phyloP scores from a whole-genome alignment of 768 basidiomycete genomes.

The Naganishia antarctica region DNA sequence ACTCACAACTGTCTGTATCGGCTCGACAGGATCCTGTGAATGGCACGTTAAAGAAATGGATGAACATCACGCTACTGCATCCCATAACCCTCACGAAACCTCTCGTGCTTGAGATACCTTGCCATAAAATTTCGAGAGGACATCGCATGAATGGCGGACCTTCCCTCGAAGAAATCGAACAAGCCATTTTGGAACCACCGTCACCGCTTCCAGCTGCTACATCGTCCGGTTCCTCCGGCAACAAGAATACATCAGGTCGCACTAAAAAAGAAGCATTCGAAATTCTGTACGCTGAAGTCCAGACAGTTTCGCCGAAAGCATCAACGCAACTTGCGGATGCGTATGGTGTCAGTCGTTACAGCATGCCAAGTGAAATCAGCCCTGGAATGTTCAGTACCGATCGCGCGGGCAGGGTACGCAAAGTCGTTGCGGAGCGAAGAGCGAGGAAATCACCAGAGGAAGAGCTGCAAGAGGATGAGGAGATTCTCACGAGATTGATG shows the following conservation, averaged over 20 bases:
- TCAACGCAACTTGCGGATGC: neutral
- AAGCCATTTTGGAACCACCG: slow-evolving; percentile 21
- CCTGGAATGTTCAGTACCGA: neutral
- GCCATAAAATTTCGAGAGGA: slow-evolving; percentile 4
- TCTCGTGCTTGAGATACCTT: slow-evolving; percentile 32
- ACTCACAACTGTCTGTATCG: too few relatives aligned
- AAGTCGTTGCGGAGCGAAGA: slow-evolving; percentile 1
- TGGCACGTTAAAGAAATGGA: slow-evolving; percentile 19
- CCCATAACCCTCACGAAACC: slow-evolving; percentile 27
- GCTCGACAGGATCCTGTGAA: slow-evolving; percentile 10
- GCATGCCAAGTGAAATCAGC: slow-evolving; percentile 14
- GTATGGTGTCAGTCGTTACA: slow-evolving; percentile 15
- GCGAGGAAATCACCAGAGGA: slow-evolving; percentile 11
- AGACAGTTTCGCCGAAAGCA: neutral
- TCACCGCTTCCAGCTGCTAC: neutral
- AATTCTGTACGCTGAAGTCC: neutral
- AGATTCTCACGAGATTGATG: slow-evolving; percentile 31
- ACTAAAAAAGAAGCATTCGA: neutral
- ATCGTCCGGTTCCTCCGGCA: too few relatives aligned
- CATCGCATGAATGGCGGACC: slow-evolving; percentile 31
- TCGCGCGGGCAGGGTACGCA: neutral
- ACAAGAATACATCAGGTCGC: neutral
- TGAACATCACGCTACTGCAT: slow-evolving; percentile 30
- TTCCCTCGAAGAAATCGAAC: slow-evolving; percentile 28
- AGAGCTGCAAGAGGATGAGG: slow-evolving; percentile 31